These are phyloP conservation scores for Leccinum colubrinum DNA, from an alignment of 1,284 basidiomycete species.

Conservation along the genomic window DNA sequence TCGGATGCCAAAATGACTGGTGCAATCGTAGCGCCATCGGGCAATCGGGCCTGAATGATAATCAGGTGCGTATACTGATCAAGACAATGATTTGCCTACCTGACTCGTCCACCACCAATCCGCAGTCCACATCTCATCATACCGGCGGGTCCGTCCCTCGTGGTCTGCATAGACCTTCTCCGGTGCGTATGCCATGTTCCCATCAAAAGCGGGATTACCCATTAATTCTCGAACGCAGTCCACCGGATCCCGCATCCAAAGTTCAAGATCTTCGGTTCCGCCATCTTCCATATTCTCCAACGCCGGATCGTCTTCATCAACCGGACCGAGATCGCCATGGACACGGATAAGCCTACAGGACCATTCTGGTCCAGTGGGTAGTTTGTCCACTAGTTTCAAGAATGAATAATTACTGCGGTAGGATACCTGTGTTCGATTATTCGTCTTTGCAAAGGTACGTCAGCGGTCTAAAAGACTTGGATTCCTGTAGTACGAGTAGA, in stretches of 20 bases:
- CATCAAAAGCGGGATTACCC: too few relatives aligned
- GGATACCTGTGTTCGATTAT: neutral
- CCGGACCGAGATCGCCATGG: neutral
- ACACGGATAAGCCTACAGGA: neutral
- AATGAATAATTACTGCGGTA: conserved; percentile 18
- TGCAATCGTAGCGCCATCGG: too few relatives aligned
- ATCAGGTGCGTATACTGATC: too few relatives aligned
- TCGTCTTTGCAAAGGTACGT: neutral
- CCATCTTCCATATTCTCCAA: neutral
- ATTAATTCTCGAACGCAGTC: neutral
- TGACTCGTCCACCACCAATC: too few relatives aligned
- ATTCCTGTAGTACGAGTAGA: neutral
- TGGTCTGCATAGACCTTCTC: too few relatives aligned
- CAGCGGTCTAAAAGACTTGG: neutral
- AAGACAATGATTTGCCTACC: too few relatives aligned
- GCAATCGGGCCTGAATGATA: too few relatives aligned
- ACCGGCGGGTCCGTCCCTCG: too few relatives aligned
- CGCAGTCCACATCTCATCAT: too few relatives aligned
- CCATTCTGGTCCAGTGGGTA: conserved; percentile 14
- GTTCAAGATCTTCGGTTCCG: neutral
- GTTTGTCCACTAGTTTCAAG: conserved; percentile 16
- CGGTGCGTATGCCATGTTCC: too few relatives aligned
- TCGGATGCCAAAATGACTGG: too few relatives aligned
- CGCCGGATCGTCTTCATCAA: neutral
- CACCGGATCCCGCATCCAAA: neutral